Conservation (phyloP, 2,329 filamentous ascomycete genomes). For the Triangularia setosa region DNA sequence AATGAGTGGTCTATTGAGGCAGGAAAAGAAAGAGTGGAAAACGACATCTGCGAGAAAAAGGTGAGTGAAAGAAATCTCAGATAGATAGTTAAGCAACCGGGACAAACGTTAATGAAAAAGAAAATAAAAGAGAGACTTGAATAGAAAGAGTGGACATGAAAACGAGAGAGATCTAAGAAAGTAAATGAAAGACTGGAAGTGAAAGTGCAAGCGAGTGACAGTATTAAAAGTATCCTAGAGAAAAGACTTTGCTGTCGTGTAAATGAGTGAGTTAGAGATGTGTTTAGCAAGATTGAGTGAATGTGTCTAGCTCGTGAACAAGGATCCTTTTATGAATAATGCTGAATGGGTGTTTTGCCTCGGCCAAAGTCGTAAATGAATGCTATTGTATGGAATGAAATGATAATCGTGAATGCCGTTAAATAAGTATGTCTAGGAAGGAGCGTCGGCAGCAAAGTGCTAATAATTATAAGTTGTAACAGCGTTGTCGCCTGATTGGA, state of each 20-base stretch:
- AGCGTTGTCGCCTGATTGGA: neutral
- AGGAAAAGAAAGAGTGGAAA: neutral
- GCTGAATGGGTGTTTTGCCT: neutral
- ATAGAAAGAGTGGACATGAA: neutral
- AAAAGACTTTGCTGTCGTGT: neutral
- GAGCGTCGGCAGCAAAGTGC: neutral
- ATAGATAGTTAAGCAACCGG: neutral
- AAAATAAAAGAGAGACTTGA: neutral
- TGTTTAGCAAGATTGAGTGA: neutral
- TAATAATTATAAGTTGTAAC: neutral
- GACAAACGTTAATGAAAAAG: neutral
- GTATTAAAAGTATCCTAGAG: neutral
- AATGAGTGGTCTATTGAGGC: neutral
- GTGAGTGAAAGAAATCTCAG: neutral
- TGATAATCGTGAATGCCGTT: neutral
- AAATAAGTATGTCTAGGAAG: neutral
- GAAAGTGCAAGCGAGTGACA: neutral
- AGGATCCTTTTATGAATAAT: neutral
- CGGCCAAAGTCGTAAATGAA: neutral
- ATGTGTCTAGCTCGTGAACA: neutral
- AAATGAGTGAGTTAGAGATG: neutral
- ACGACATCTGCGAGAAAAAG: neutral
- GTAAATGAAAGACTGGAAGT: neutral
- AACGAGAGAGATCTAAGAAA: neutral
- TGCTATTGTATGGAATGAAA: neutral